Conservation (phyloP, 2,329 filamentous ascomycete genomes). For the Talaromyces sp. region DNA sequence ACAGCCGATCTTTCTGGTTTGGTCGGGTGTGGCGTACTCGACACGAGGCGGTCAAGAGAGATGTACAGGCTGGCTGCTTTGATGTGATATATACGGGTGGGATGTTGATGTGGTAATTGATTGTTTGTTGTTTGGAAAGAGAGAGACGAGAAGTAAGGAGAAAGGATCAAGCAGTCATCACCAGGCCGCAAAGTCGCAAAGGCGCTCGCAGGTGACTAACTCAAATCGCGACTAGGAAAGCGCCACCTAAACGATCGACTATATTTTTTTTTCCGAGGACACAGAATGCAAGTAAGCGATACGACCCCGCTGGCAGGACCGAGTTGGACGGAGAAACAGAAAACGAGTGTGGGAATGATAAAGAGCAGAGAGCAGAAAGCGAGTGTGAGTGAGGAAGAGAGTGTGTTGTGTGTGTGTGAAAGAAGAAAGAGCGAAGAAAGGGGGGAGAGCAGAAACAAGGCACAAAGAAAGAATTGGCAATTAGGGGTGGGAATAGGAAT, state of each 20-base stretch:
- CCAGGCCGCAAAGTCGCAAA: not conserved
- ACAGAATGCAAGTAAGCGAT: not conserved
- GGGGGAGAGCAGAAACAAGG: not conserved
- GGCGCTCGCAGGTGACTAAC: not conserved
- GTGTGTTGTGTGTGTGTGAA: too few relatives aligned
- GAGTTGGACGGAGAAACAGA: not conserved
- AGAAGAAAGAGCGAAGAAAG: not conserved
- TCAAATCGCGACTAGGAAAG: not conserved
- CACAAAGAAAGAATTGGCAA: not conserved
- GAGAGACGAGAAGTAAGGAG: not conserved
- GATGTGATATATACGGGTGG: not conserved
- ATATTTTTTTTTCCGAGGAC: not conserved
- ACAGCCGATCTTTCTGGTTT: not conserved
- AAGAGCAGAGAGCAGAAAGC: not conserved
- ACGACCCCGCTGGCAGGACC: not conserved
- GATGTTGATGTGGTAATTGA: not conserved
- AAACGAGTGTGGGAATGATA: not conserved
- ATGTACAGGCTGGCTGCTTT: not conserved
- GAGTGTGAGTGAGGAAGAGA: not conserved
- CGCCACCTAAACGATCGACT: not conserved
- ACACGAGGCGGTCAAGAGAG: not conserved
- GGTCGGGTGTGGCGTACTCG: not conserved
- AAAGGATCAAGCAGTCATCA: not conserved
- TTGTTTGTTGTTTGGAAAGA: not conserved
- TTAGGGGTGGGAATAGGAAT: not conserved